Percentiles rank a stretch among this genome's conserved stretches.
Conservation (phyloP, 2,329 filamentous ascomycete species). For the Orbilia javanica region DNA sequence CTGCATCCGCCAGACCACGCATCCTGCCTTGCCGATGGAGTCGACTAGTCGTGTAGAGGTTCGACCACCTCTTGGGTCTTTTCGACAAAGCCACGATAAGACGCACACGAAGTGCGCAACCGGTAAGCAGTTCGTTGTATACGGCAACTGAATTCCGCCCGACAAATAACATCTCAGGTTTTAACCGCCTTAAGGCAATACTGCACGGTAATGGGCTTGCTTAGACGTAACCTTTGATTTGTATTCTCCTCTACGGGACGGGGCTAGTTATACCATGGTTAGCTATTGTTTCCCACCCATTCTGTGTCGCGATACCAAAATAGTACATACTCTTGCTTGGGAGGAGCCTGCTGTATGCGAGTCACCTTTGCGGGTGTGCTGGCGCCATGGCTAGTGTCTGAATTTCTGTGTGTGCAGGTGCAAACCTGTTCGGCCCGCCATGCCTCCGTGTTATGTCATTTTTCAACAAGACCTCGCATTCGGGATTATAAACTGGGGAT, state of each 20-base stretch:
- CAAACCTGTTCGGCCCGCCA: slow-evolving; percentile 3
- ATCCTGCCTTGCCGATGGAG: slow-evolving; percentile 16
- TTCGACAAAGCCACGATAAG: slow-evolving; percentile 20
- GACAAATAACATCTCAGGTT: neutral
- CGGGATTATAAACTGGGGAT: neutral
- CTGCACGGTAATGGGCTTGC: neutral
- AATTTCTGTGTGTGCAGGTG: neutral
- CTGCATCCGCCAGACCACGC: slow-evolving; percentile 4
- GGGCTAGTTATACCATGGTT: slow-evolving; percentile 38
- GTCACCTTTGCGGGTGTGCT: slow-evolving; percentile 15
- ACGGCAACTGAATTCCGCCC: neutral
- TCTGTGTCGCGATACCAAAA: neutral
- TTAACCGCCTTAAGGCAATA: slow-evolving; percentile 13
- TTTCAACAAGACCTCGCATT: neutral
- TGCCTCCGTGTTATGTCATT: neutral
- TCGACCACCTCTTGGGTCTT: neutral
- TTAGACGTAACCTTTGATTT: neutral
- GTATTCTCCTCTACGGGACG: slow-evolving; percentile 29
- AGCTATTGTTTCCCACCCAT: slow-evolving; percentile 6
- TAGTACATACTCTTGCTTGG: slow-evolving; percentile 17
- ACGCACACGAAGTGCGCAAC: neutral
- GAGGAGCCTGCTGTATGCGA: neutral
- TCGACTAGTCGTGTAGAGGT: neutral
- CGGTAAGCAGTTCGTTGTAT: neutral
- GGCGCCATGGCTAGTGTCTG: slow-evolving; percentile 26